These are phyloP conservation scores for Rhodamnia argentea DNA, from an alignment of 345 rosid species.

Conservation along the genomic window DNA sequence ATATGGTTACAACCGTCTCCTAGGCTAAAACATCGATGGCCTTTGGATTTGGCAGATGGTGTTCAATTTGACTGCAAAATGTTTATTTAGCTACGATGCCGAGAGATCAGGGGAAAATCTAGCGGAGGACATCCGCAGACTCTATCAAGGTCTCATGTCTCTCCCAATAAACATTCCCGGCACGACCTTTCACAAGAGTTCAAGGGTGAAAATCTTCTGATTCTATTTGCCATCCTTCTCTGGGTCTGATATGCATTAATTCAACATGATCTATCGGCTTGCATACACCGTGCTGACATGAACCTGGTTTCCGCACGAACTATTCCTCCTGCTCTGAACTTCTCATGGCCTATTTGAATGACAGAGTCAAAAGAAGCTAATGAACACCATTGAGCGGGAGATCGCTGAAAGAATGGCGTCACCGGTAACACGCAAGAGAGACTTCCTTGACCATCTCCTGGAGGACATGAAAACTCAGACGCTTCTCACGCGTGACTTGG, in stretches of 20 bases:
- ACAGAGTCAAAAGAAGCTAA: neutral
- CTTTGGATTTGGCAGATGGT: slow-evolving; percentile 18
- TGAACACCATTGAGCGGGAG: neutral
- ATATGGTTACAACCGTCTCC: neutral
- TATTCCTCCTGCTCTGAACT: too few species aligned
- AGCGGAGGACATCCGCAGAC: neutral
- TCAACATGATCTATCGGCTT: neutral
- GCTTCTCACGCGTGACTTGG: neutral
- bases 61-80: slow-evolving; percentile 11
- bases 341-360: neutral
- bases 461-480: slow-evolving; percentile 7
- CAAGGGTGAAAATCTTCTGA: slow-evolving; percentile 7
- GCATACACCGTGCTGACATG: neutral
- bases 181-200: slow-evolving; percentile 22
- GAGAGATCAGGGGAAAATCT: slow-evolving; percentile 5
- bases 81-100: slow-evolving; percentile 19
- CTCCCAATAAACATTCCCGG: slow-evolving; percentile 28
- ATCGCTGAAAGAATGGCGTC: neutral
- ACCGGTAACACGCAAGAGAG: neutral
- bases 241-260: neutral
- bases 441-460: slow-evolving; percentile 8
- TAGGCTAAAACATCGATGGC: neutral
- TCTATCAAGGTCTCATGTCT: slow-evolving; percentile 22
- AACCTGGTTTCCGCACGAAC: neutral
- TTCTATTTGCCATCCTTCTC: neutral